These are phyloP conservation scores for Persicaria maculosa DNA, from an alignment of 148 eudicot genomes.

Conservation along the genomic window DNA sequence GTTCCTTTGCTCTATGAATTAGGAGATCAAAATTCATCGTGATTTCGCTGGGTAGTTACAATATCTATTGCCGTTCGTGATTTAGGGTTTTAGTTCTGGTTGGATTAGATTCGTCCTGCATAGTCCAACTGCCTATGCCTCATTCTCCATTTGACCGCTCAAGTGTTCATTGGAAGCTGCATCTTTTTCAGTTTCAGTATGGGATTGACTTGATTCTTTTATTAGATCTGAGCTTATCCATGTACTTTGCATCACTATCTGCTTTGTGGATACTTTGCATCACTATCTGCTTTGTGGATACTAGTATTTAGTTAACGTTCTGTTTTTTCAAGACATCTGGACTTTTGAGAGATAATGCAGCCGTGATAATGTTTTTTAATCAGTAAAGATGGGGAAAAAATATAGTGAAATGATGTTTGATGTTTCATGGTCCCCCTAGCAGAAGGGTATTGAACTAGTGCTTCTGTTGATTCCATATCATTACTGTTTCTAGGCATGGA, in stretches of 20 bases:
- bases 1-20: background rate
- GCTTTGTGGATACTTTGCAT: background rate
- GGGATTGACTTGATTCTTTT: background rate
- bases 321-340: background rate
- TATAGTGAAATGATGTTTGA: background rate
- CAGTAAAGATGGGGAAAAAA: background rate
- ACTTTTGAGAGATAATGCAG: background rate
- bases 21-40: background rate
- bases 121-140: background rate
- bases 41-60: too few relatives aligned
- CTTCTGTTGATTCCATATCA: background rate
- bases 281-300: background rate
- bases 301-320: background rate
- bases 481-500: background rate
- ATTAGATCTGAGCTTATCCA: background rate
- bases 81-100: too few relatives aligned
- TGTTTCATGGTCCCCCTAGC: background rate
- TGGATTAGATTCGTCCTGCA: constrained; percentile 3
- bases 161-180: background rate
- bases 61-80: too few relatives aligned
- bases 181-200: background rate
- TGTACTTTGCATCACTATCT: background rate
- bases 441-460: background rate
- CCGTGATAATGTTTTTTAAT: background rate
- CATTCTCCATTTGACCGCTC: too few relatives aligned